phyloP scores from a whole-genome alignment of 257 asterid species.

The Rehmannia glutinosa region DNA sequence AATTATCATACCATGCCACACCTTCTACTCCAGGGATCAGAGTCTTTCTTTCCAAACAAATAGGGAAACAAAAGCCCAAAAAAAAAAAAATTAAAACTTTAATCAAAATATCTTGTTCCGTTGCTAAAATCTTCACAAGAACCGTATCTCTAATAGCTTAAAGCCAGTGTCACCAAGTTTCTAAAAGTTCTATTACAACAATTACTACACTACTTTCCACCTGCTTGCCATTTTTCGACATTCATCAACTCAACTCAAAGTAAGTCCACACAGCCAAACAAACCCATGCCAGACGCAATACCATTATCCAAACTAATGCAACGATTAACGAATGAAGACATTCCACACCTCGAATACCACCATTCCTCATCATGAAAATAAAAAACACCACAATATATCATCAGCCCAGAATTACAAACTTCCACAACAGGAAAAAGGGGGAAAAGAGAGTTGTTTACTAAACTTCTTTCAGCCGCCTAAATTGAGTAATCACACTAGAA shows the following conservation, averaged over 20 bases:
- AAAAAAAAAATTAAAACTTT: not conserved
- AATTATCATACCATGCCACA: too few species aligned
- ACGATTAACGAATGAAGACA: not conserved
- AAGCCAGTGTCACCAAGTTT: too few species aligned
- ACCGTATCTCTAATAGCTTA: not conserved
- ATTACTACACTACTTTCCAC: too few species aligned
- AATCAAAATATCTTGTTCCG: not conserved
- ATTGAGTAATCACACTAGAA: slow-evolving; percentile 10
- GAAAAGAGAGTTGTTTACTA: not conserved
- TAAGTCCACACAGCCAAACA: not conserved
- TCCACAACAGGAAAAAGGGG: not conserved
- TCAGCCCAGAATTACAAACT: not conserved
- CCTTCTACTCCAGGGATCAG: not conserved
- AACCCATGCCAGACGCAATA: too few species aligned
- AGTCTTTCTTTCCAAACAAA: not conserved
- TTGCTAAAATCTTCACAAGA: not conserved
- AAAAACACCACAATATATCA: not conserved
- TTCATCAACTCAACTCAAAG: too few species aligned
- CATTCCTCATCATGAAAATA: not conserved
- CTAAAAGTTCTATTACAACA: too few species aligned
- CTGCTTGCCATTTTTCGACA: too few species aligned
- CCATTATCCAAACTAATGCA: not conserved
- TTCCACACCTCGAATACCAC: not conserved
- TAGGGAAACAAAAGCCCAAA: not conserved
- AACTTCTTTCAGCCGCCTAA: slow-evolving; percentile 2